phyloP scores from a whole-genome alignment of 1,284 basidiomycete species.

The Athelia psychrophila region DNA sequence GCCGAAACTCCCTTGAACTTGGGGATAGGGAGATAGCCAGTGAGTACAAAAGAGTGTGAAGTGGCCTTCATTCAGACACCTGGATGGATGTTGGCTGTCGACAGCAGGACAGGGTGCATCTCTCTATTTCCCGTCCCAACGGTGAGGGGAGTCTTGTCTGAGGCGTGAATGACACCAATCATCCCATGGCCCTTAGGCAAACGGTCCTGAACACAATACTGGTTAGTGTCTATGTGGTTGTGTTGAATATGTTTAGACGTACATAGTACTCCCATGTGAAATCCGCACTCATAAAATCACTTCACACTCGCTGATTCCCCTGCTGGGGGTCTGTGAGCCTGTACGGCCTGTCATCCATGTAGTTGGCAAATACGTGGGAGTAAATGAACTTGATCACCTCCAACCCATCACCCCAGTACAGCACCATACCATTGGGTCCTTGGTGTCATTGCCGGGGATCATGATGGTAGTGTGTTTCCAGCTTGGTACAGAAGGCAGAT shows the following conservation, averaged over 20 bases:
- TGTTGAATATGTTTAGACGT: neutral
- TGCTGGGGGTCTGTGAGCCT: neutral
- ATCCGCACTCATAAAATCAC: slow-evolving; percentile 2
- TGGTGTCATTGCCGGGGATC: neutral
- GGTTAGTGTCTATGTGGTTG: neutral
- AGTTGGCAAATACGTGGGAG: slow-evolving; percentile 1
- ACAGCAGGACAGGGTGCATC: slow-evolving; percentile 2
- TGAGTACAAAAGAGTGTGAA: neutral
- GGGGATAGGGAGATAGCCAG: slow-evolving; percentile 1
- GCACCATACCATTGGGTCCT: neutral
- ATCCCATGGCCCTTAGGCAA: neutral
- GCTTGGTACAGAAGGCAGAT: neutral
- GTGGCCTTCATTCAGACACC: slow-evolving; percentile 1
- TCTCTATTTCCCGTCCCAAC: neutral
- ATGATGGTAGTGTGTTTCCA: neutral
- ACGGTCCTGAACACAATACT: neutral
- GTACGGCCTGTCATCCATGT: neutral
- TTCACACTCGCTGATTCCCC: neutral
- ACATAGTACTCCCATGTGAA: slow-evolving; percentile 4
- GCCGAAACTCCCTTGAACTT: slow-evolving; percentile 1
- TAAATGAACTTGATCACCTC: neutral
- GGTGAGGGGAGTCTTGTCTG: slow-evolving; percentile 4
- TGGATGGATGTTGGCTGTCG: neutral
- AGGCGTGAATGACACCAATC: slow-evolving; percentile 1
- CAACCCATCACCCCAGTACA: slow-evolving; percentile 1